Evolutionary conservation across 805 yeast genomes (phyloP).

Genomic region (Ogataea chonburiensis): DNA sequence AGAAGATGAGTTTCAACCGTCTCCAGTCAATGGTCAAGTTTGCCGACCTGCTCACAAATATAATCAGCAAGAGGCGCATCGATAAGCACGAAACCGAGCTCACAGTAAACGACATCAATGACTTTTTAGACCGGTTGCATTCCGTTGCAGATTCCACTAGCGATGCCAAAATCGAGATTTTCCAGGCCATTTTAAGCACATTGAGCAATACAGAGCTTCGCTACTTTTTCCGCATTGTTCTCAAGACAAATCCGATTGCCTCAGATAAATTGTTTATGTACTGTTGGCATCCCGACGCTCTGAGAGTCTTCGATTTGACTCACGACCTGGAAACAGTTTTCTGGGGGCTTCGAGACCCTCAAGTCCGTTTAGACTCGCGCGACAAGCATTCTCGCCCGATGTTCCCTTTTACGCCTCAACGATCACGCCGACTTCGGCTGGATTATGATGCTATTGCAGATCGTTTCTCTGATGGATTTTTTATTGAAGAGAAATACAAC

Average conservation of each 20-base stretch:
- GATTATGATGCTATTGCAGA: slow-evolving; percentile 51
- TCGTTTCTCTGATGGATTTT: slow-evolving; percentile 46
- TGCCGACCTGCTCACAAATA: slow-evolving; percentile 48
- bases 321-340: slow-evolving; percentile 62
- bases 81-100: slow-evolving; percentile 35
- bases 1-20: slow-evolving; percentile 37
- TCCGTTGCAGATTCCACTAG: slow-evolving; percentile 16
- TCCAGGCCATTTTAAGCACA: slow-evolving; percentile 45
- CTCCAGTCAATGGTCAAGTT: slow-evolving; percentile 41
- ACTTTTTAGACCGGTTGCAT: slow-evolving; percentile 44
- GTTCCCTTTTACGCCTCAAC: slow-evolving; percentile 72
- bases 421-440: slow-evolving; percentile 55
- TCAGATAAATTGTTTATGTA: slow-evolving; percentile 58
- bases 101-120: slow-evolving; percentile 51
- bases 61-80: slow-evolving; percentile 50
- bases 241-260: slow-evolving; percentile 59
- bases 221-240: slow-evolving; percentile 65
- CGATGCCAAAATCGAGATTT: slow-evolving; percentile 3
- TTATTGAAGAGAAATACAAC: slow-evolving; percentile 87
- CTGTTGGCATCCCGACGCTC: slow-evolving; percentile 80
- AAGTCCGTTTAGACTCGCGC: slow-evolving; percentile 38
- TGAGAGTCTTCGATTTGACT: slow-evolving; percentile 60
- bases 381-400: slow-evolving; percentile 44
- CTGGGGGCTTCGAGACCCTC: slow-evolving; percentile 52
- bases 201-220: slow-evolving; percentile 38